Evolutionary conservation across 78 protist species (phyloP).

Genomic region (Cavenderia fasciculata): DNA sequence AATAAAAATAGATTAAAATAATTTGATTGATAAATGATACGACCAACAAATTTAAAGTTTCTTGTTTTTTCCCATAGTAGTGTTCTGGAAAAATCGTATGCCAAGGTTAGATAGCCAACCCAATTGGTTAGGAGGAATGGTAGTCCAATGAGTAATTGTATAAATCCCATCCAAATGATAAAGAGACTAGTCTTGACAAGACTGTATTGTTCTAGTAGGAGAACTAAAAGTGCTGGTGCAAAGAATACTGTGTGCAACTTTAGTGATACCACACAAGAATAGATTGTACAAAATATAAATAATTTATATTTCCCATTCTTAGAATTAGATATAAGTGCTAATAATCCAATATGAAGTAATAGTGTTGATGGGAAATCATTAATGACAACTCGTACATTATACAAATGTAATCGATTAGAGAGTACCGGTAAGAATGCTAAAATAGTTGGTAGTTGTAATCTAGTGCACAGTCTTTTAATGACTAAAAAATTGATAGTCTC

Average conservation of each 20-base stretch:
- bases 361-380: constrained; percentile 77
- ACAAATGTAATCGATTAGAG: constrained; percentile 76
- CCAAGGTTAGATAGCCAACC: constrained; percentile 41
- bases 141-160: constrained; percentile 41
- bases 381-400: constrained; percentile 76
- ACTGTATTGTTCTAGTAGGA: neutral
- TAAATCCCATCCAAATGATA: constrained; percentile 7
- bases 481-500: constrained; percentile 23
- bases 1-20: constrained; percentile 37
- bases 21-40: constrained; percentile 43
- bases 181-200: neutral
- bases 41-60: constrained; percentile 79
- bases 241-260: constrained; percentile 69
- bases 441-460: constrained; percentile 24
- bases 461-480: constrained; percentile 10
- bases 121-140: constrained; percentile 68
- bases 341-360: constrained; percentile 34
- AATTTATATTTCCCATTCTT: neutral
- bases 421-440: constrained; percentile 50
- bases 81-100: constrained; percentile 76
- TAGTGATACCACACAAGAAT: constrained; percentile 58
- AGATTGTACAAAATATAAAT: constrained; percentile 55
- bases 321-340: neutral
- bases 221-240: constrained; percentile 62
- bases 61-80: constrained; percentile 83